A percentile compares a stretch with the other conserved stretches of the same genome.
Conservation (phyloP, 139 green algal species). For the Coccomyxa sp. region DNA sequence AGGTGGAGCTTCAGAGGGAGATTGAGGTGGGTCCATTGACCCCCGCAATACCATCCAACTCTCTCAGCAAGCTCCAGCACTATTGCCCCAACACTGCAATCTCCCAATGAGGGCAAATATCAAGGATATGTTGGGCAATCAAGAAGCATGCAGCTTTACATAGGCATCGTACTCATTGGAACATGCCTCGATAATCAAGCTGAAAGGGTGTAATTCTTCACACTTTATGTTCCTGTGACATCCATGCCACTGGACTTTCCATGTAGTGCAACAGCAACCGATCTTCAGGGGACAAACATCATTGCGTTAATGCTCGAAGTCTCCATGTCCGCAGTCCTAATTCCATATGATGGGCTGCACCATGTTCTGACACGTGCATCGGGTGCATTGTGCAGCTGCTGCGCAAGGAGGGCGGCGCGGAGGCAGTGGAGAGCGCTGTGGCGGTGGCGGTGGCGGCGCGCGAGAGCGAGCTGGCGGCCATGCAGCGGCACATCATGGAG, state of each 20-base stretch:
- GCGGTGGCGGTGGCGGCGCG: background rate
- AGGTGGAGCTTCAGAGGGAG: background rate
- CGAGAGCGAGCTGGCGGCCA: conserved; percentile 2
- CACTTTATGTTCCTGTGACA: too few relatives aligned
- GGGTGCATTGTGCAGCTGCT: background rate
- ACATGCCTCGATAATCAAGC: background rate
- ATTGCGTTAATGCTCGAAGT: too few relatives aligned
- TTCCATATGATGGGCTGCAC: too few relatives aligned
- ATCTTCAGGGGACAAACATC: too few relatives aligned
- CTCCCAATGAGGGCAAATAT: background rate
- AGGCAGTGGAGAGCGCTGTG: background rate
- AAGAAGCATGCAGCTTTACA: background rate
- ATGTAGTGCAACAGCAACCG: too few relatives aligned
- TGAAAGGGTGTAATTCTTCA: too few relatives aligned
- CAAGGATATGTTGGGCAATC: background rate
- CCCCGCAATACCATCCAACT: background rate
- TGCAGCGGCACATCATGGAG: background rate
- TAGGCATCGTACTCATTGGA: background rate
- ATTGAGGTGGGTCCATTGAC: background rate
- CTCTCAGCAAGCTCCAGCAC: background rate
- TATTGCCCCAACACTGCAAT: background rate
- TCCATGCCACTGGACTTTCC: too few relatives aligned
- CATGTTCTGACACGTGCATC: background rate
- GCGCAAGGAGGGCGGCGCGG: background rate
- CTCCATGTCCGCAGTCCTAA: too few relatives aligned